Percentiles rank a stretch among this genome's conserved stretches.
These are phyloP conservation scores for Hibiscus mutabilis DNA, from an alignment of 345 rosid genomes.

Conservation along the genomic window DNA sequence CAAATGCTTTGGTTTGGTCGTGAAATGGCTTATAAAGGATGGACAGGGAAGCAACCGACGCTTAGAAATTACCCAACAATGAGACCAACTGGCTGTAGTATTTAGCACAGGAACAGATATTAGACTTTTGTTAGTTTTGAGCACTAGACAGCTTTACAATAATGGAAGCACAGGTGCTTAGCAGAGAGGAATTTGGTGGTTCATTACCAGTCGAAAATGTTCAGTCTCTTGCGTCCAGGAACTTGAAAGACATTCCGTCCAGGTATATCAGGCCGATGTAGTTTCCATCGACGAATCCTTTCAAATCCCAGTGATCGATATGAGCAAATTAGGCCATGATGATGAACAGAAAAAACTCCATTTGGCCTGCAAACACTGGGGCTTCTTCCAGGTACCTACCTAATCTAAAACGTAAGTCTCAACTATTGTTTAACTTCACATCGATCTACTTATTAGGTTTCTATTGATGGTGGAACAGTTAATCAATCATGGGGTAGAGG, in stretches of 20 bases:
- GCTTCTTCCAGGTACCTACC: slow-evolving; percentile 48
- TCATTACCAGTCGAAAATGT: slow-evolving; percentile 34
- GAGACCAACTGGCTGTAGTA: background rate
- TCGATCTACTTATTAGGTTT: too few species aligned
- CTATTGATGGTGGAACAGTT: slow-evolving; percentile 20
- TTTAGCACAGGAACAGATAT: background rate
- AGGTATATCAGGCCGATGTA: slow-evolving; percentile 29
- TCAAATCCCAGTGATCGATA: slow-evolving; percentile 32
- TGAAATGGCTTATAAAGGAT: background rate
- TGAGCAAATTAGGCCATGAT: slow-evolving; percentile 26
- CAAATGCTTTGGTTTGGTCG: background rate
- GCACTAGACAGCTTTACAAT: background rate
- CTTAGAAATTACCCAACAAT: background rate
- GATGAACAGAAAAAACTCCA: slow-evolving; percentile 37
- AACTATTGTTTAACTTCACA: background rate
- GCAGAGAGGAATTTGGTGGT: slow-evolving; percentile 14
- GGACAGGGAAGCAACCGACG: background rate
- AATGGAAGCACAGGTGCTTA: background rate
- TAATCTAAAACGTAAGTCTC: background rate
- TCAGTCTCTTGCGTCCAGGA: slow-evolving; percentile 31
- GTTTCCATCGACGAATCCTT: slow-evolving; percentile 14
- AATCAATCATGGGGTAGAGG: slow-evolving; percentile 32
- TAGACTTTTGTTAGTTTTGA: background rate
- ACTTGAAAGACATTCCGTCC: slow-evolving; percentile 19
- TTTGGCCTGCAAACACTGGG: slow-evolving; percentile 51